These are phyloP conservation scores for Claviceps sp. DNA, from an alignment of 2,329 filamentous ascomycete genomes.

Conservation along the genomic window DNA sequence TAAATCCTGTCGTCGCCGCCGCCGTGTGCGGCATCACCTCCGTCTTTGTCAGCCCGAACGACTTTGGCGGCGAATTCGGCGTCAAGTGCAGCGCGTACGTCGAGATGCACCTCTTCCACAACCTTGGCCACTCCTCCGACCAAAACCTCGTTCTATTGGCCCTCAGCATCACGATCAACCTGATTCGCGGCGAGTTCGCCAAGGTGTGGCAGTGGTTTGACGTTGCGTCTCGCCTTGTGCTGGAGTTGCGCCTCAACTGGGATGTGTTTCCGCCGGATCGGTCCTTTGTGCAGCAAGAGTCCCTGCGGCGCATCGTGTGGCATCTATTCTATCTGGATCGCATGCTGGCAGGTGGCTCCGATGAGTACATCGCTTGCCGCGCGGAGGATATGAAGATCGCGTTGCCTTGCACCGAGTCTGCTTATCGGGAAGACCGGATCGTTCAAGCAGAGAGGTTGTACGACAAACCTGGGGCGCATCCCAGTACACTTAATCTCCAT, in stretches of 20 bases:
- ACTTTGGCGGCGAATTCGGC: constrained; percentile 21
- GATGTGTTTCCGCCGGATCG: constrained; percentile 17
- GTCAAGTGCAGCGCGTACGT: constrained; percentile 24
- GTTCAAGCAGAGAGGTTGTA: constrained; percentile 19
- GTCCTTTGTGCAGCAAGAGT: constrained; percentile 23
- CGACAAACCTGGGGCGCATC: constrained; percentile 14
- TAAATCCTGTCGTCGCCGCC: constrained; percentile 22
- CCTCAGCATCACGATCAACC: constrained; percentile 23
- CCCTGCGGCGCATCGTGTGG: constrained; percentile 23
- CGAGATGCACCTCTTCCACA: constrained; percentile 26
- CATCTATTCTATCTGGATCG: constrained; percentile 25
- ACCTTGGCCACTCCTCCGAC: constrained; percentile 24
- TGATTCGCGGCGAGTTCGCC: constrained; percentile 22
- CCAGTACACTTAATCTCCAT: constrained; percentile 17
- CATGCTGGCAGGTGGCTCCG: constrained; percentile 25
- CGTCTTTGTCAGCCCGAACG: constrained; percentile 21
- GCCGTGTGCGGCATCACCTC: constrained; percentile 25
- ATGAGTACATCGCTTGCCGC: constrained; percentile 25
- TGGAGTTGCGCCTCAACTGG: constrained; percentile 27
- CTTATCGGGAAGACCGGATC: constrained; percentile 18
- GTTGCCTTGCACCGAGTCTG: constrained; percentile 21
- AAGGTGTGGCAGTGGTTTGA: constrained; percentile 28
- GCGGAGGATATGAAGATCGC: constrained; percentile 25
- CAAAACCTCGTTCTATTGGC: constrained; percentile 21
- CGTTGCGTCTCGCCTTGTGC: constrained; percentile 22